These are phyloP conservation scores for Sarocladium oryzae DNA, from an alignment of 2,329 filamentous ascomycete species.

Conservation along the genomic window DNA sequence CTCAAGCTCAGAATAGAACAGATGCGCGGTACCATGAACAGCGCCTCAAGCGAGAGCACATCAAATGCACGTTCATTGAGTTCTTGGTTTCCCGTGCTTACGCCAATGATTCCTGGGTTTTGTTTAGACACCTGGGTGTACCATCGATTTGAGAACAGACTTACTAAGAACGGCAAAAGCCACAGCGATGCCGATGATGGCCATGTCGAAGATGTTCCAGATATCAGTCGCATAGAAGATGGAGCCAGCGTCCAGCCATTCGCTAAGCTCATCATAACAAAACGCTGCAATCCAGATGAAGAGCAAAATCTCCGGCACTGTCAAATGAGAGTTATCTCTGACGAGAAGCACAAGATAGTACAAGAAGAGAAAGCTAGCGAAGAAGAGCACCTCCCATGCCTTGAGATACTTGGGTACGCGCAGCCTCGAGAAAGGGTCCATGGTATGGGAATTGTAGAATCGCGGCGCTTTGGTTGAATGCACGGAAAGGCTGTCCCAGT, in stretches of 20 bases:
- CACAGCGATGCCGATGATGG: slow-evolving; percentile 67
- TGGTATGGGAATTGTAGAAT: slow-evolving; percentile 61
- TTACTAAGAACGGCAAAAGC: slow-evolving; percentile 66
- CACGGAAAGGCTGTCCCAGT: slow-evolving; percentile 75
- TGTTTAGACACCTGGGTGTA: no score
- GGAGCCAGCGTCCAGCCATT: slow-evolving; percentile 79
- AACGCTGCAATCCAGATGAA: slow-evolving; percentile 86
- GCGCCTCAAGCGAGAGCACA: slow-evolving; percentile 78
- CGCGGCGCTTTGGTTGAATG: slow-evolving; percentile 68
- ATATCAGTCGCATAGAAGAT: slow-evolving; percentile 81
- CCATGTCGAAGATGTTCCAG: slow-evolving; percentile 69
- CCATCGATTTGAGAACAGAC: no score
- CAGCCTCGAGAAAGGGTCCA: slow-evolving; percentile 68
- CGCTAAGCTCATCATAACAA: slow-evolving; percentile 79
- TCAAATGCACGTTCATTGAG: slow-evolving; percentile 81
- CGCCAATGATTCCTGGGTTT: slow-evolving; percentile 24
- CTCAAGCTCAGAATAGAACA: slow-evolving; percentile 82
- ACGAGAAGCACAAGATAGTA: slow-evolving; percentile 85
- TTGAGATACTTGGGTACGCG: slow-evolving; percentile 81
- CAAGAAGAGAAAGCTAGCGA: slow-evolving; percentile 65
- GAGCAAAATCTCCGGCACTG: slow-evolving; percentile 62
- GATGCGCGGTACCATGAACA: slow-evolving; percentile 84
- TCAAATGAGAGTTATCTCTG: slow-evolving; percentile 60
- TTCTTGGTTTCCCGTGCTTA: slow-evolving; percentile 45
- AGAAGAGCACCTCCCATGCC: slow-evolving; percentile 77